A percentile compares a stretch with the other conserved stretches of the same genome.
Conservation (phyloP, 192 early-diverging fungal species). For the Backusella westeae region DNA sequence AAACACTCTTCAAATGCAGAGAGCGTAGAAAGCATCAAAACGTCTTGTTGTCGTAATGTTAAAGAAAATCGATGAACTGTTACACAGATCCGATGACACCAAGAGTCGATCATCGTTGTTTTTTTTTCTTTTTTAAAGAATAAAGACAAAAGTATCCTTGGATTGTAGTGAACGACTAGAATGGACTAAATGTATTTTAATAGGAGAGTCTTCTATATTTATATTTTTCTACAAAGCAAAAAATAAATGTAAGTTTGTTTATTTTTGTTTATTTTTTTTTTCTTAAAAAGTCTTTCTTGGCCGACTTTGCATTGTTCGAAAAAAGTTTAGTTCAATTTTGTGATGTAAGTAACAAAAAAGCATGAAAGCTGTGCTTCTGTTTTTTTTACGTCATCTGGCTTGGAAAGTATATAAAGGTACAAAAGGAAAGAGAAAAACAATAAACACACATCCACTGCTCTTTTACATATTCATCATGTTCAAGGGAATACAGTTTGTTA, state of each 20-base stretch:
- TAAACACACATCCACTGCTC: neutral
- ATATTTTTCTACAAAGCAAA: neutral
- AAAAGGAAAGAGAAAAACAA: neutral
- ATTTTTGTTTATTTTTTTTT: neutral
- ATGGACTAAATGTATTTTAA: neutral
- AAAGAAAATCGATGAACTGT: neutral
- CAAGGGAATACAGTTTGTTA: neutral
- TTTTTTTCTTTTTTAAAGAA: neutral
- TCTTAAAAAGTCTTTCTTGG: slow-evolving; percentile 3
- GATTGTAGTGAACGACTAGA: neutral
- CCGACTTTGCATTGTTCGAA: neutral
- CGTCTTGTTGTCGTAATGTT: neutral
- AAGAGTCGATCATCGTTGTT: neutral
- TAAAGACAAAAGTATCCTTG: neutral
- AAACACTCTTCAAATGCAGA: neutral
- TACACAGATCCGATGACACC: neutral
- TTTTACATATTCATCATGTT: neutral
- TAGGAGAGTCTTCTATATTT: neutral
- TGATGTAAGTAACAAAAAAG: neutral
- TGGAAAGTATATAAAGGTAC: neutral
- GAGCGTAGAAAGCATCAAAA: neutral
- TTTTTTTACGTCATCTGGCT: neutral
- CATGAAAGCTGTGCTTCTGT: neutral
- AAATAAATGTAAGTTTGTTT: neutral
- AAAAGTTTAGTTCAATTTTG: neutral